Base-by-base conservation (phyloP, 2,329 filamentous ascomycete genomes). In the Chaetomiaceae sp. region DNA sequence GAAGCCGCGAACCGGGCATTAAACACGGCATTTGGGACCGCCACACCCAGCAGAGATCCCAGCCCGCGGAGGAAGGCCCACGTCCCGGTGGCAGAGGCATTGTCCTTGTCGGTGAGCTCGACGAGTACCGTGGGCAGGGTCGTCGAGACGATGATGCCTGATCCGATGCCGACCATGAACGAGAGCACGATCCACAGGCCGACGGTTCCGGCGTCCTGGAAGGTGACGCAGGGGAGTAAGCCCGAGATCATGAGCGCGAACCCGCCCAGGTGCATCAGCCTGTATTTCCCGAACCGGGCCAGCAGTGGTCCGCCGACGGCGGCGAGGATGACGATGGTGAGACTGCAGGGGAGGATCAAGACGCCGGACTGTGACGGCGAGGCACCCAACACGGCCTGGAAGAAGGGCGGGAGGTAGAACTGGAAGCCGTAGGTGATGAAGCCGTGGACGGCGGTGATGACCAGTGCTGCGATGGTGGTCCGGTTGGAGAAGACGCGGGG, bases 351-450 rank as follows among this genome's bases (percentile, higher is more conserved):
- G 55, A 70, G 63, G 34, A 68, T 60, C 15, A 62, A 51, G 11
- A 69, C 59, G 9, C 66, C 69, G 0, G 69, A 65, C 9, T 64
- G 55, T 0, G 62, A 60, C 0, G 74, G 66, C 1, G 66, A 63
- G 5, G 65, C 60, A 1, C 56, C 55, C 2, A 68, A 63, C 0
- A 77, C 68, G 6, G 65, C 69, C 51, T 77, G 73, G 61, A 77
- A 77, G 61, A 75, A 77, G 14, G 76, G 62, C 0, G 75, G 73
- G 1, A 76, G 59, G 56, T 75, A 75, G 62, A 70, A 72, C 50
- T 68, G 61, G 23, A 66, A 62, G 61, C 70, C 71, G 49, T 68
- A 68, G 0, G 68, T 61, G 17, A 74, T 58, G 14, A 76, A 59
- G 22, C 65, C 65, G 40, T 73, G 67, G 9, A 76, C 44, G 33